phyloP scores from a whole-genome alignment of 495 filamentous ascomycete genomes.

The Usnea hakonensis region DNA sequence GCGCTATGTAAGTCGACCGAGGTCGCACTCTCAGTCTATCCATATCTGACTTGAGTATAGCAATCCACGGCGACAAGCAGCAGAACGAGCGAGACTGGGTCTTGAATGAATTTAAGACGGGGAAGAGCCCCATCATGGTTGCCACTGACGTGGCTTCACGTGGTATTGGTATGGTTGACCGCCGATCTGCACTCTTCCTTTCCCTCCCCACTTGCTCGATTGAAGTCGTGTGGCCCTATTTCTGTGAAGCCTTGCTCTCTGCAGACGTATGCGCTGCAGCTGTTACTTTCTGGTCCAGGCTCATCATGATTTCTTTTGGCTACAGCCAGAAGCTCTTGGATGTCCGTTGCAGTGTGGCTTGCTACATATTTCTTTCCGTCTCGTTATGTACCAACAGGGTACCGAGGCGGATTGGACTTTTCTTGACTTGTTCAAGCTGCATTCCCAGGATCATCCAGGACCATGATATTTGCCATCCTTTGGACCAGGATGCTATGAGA shows the following conservation, averaged over 20 bases:
- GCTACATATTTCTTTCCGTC: conserved; percentile 64
- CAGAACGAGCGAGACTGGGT: conserved; percentile 99
- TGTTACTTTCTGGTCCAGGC: conserved; percentile 79
- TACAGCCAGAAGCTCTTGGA: conserved; percentile 76
- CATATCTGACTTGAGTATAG: conserved; percentile 63
- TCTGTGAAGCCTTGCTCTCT: conserved; percentile 86
- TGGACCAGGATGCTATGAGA: conserved; percentile 39
- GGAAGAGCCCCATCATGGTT: conserved; percentile 81
- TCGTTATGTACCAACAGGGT: conserved; percentile 63
- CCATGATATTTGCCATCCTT: conserved; percentile 57
- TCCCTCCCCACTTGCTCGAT: conserved; percentile 35
- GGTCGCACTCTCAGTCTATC: conserved; percentile 50
- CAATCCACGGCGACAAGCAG: conserved; percentile 98
- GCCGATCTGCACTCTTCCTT: conserved; percentile 43
- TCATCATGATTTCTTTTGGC: conserved; percentile 69
- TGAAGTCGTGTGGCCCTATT: conserved; percentile 61
- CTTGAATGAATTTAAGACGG: conserved; percentile 97
- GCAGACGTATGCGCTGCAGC: conserved; percentile 65
- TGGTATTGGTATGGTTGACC: conserved; percentile 96
- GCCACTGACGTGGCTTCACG: conserved; percentile 95
- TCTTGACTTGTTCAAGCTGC: conserved; percentile 64
- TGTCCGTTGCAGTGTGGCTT: conserved; percentile 68
- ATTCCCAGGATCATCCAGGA: conserved; percentile 62
- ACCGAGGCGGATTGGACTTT: conserved; percentile 67
- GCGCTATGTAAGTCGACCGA: conserved; percentile 70